These are phyloP conservation scores for Bromus sterilis DNA, from an alignment of 176 grass and related monocot genomes.

Conservation along the genomic window DNA sequence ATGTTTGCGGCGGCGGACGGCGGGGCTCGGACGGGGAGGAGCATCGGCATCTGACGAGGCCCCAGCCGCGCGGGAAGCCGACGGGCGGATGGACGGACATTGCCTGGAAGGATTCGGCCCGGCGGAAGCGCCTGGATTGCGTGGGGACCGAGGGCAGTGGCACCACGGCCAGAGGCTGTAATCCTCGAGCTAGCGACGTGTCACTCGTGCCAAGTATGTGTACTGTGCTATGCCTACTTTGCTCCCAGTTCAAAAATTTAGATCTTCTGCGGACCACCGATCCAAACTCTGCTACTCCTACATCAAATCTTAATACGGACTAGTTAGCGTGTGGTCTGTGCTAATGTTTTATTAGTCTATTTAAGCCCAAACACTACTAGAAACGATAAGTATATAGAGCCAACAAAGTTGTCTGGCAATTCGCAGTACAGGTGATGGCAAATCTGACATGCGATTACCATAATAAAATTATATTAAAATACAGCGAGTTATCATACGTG, in stretches of 20 bases:
- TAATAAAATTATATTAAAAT: too few relatives aligned
- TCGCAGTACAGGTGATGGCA: too few relatives aligned
- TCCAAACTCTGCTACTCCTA: too few relatives aligned
- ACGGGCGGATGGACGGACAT: not conserved
- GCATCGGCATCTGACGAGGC: slow-evolving; percentile 4
- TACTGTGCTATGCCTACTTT: not conserved
- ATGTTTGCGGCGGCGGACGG: not conserved
- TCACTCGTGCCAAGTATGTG: not conserved
- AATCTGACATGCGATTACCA: too few relatives aligned
- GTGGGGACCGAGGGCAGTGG: not conserved
- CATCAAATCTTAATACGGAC: too few relatives aligned
- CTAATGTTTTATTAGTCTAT: too few relatives aligned
- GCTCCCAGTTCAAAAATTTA: not conserved
- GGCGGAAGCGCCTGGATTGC: slow-evolving; percentile 18
- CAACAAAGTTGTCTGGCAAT: too few relatives aligned
- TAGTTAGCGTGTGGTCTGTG: too few relatives aligned
- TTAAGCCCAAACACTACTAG: too few relatives aligned
- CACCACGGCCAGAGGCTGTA: not conserved
- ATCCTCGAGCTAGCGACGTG: not conserved
- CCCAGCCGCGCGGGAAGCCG: not conserved
- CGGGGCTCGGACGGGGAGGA: not conserved
- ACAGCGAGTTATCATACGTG: too few relatives aligned
- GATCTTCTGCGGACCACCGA: not conserved
- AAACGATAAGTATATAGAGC: too few relatives aligned
- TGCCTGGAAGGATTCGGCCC: not conserved